A percentile compares a stretch with the other conserved stretches of the same genome.
Conservation (phyloP, 352 stramenopile genomes). For the Globisporangium yorkense region DNA sequence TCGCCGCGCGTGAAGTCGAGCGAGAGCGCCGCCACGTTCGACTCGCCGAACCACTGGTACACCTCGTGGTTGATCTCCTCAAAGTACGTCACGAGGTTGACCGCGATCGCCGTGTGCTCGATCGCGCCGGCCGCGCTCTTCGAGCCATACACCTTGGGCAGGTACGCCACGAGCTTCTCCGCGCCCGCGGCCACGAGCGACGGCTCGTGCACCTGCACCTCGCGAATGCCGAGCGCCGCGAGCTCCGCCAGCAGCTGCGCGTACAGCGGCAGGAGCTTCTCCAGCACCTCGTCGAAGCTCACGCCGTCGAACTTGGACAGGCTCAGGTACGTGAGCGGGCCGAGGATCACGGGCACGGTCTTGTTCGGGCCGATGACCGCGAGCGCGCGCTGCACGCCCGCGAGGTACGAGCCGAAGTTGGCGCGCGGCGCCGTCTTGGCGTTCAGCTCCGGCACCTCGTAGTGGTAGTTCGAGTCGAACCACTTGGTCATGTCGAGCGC, state of each 20-base stretch:
- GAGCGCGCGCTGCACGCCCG: constrained; percentile 73
- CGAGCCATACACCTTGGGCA: constrained; percentile 61
- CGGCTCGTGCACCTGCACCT: constrained; percentile 91
- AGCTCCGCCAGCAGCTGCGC: constrained; percentile 69
- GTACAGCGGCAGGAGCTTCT: constrained; percentile 78
- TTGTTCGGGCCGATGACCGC: constrained; percentile 72
- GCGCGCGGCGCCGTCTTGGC: constrained; percentile 57
- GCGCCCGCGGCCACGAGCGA: constrained; percentile 77
- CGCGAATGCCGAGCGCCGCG: constrained; percentile 58
- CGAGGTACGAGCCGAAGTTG: constrained; percentile 80
- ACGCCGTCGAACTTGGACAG: constrained; percentile 80
- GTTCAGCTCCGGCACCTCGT: constrained; percentile 90
- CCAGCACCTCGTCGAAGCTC: constrained; percentile 62
- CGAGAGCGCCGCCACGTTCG: constrained; percentile 74
- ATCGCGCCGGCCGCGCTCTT: constrained; percentile 51
- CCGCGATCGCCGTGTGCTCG: constrained; percentile 44
- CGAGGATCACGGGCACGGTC: constrained; percentile 76
- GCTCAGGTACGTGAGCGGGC: constrained; percentile 76
- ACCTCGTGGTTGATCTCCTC: constrained; percentile 84
- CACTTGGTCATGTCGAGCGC: constrained; percentile 94
- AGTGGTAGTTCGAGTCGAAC: constrained; percentile 96
- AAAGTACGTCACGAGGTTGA: constrained; percentile 88
- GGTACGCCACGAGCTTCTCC: constrained; percentile 42
- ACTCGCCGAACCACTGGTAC: constrained; percentile 86
- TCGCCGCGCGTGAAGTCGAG: constrained; percentile 91